These are phyloP conservation scores for Phytophthora colocasiae DNA, from an alignment of 352 stramenopile species.

Conservation along the genomic window DNA sequence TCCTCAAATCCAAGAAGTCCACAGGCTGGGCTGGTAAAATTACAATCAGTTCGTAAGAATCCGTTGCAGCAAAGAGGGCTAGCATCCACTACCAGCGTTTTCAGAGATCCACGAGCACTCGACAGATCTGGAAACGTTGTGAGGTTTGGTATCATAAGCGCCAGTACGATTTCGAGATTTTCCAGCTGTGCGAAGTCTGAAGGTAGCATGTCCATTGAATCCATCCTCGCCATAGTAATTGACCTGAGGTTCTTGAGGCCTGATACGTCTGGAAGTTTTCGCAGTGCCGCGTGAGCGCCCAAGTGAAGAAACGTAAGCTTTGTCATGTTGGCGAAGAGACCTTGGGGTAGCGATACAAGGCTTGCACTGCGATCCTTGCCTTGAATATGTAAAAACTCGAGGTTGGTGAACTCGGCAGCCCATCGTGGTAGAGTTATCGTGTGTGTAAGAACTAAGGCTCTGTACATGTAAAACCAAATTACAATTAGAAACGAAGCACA, in stretches of 20 bases:
- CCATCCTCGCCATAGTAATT: conserved; percentile 35
- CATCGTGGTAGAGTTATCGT: conserved; percentile 34
- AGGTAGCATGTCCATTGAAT: conserved; percentile 21
- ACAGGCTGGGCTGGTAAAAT: conserved; percentile 33
- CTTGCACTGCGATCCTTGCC: conserved; percentile 28
- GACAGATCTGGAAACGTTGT: conserved; percentile 36
- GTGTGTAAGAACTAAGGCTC: conserved; percentile 41
- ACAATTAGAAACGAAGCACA: background rate
- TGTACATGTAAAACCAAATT: conserved; percentile 4
- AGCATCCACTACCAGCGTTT: conserved; percentile 23
- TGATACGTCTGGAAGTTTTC: conserved; percentile 27
- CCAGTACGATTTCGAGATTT: conserved; percentile 34
- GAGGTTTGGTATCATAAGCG: conserved; percentile 19
- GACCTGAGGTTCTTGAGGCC: conserved; percentile 35
- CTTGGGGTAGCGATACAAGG: conserved; percentile 27
- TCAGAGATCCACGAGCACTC: conserved; percentile 1
- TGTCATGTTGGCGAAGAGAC: conserved; percentile 40
- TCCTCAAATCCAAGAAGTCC: background rate
- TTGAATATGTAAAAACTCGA: conserved; percentile 52
- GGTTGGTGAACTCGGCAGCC: conserved; percentile 33
- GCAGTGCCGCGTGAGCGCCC: conserved; percentile 23
- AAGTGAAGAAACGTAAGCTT: conserved; percentile 45
- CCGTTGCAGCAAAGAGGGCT: conserved; percentile 40
- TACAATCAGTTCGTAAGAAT: conserved; percentile 35
- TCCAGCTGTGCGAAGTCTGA: conserved; percentile 27